phyloP scores from a whole-genome alignment of 345 rosid species.

The Hirschfeldia incana region DNA sequence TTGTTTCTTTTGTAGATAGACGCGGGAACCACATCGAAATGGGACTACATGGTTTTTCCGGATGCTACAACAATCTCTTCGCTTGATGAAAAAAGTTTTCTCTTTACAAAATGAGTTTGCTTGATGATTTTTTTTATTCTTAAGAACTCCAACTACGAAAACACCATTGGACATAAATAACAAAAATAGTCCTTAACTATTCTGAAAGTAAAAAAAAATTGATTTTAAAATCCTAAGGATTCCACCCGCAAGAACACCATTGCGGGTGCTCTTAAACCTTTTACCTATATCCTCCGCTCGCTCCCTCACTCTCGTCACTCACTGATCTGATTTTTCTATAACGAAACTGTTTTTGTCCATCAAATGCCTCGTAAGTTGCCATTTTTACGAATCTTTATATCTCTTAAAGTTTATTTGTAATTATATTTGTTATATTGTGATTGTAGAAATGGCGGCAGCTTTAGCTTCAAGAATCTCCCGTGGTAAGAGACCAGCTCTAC shows the following conservation, averaged over 20 bases:
- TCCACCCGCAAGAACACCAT: no score
- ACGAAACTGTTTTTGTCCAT: conserved; percentile 9
- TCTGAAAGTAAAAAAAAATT: no score
- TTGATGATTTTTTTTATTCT: no score
- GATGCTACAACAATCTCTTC: conserved; percentile 96
- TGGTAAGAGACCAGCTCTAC: conserved; percentile 3
- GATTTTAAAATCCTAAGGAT: no score
- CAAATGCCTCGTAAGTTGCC: background rate
- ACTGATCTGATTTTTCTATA: background rate
- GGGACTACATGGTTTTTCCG: conserved; percentile 98
- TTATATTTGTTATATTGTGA: background rate
- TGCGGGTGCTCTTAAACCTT: no score
- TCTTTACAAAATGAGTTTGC: background rate
- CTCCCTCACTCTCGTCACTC: background rate
- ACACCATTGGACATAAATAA: no score
- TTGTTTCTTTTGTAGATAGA: conserved; percentile 91
- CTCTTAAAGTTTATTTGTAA: background rate
- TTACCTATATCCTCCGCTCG: background rate
- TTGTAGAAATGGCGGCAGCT: conserved; percentile 39
- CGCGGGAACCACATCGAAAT: conserved; percentile 94
- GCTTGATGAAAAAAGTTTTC: conserved; percentile 92
- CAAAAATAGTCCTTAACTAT: no score
- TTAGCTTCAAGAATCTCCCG: conserved; percentile 34
- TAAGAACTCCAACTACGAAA: no score
- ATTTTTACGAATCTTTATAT: background rate